These are phyloP conservation scores for Diplodia corticola DNA, from an alignment of 2,329 filamentous ascomycete genomes.

Conservation along the genomic window DNA sequence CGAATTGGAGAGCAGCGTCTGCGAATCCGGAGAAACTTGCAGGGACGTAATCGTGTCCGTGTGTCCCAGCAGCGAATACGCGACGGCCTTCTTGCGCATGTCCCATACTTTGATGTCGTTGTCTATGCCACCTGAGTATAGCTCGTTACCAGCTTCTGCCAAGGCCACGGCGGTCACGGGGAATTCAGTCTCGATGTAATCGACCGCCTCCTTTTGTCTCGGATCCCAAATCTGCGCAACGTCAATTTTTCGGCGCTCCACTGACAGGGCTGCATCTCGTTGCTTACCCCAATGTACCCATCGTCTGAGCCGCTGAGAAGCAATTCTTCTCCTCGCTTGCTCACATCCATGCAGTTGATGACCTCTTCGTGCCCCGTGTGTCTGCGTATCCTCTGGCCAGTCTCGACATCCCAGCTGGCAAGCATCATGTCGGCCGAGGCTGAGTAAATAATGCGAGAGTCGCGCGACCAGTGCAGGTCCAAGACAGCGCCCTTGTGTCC, in stretches of 20 bases:
- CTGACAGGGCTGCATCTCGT: neutral
- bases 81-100: slow-evolving; percentile 82
- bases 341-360: slow-evolving; percentile 89
- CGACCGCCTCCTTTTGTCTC: slow-evolving; percentile 80
- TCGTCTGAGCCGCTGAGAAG: slow-evolving; percentile 92
- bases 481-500: slow-evolving; percentile 90
- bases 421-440: slow-evolving; percentile 92
- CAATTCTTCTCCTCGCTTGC: slow-evolving; percentile 84
- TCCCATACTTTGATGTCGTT: slow-evolving; percentile 99
- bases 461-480: slow-evolving; percentile 94
- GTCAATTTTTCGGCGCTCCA: slow-evolving; percentile 27
- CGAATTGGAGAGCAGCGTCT: slow-evolving; percentile 84
- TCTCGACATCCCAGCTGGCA: slow-evolving; percentile 92
- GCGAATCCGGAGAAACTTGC: slow-evolving; percentile 87
- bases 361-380: slow-evolving; percentile 94
- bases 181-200: slow-evolving; percentile 87
- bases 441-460: slow-evolving; percentile 86
- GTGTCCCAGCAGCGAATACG: slow-evolving; percentile 87
- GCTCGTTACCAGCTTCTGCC: slow-evolving; percentile 92
- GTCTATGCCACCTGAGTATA: slow-evolving; percentile 93
- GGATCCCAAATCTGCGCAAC: slow-evolving; percentile 79
- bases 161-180: slow-evolving; percentile 89
- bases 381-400: slow-evolving; percentile 85
- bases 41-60: slow-evolving; percentile 90
- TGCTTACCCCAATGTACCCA: slow-evolving; percentile 70